Base-by-base conservation (phyloP, 805 yeast species). In the Vanderwaltozyma yarrowii region DNA sequence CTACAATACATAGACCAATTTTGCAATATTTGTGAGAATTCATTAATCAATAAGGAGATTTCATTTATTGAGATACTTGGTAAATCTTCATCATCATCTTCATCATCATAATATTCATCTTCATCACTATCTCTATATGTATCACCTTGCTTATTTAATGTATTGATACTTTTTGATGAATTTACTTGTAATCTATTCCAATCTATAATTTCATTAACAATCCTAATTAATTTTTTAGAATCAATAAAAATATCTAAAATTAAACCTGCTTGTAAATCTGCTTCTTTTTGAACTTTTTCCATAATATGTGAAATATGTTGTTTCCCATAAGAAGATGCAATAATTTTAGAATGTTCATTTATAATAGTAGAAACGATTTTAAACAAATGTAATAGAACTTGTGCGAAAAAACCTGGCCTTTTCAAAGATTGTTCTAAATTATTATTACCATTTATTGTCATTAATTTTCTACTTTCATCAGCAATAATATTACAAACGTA, bases 261-360 rank as follows among this genome's bases (percentile, higher is more conserved):
- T 32, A 92, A 66, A 1, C 94, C 94, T 19, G 89, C 80, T 54
- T 92, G 98, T n/a, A 88, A 69, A 54, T 92, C 98, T 23, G 92
- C 79, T 54, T 92, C 98, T 35, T 73, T 66, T 60, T 89, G 95
- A 24, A 92, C 79, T 35, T 74, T 73, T 15, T 72, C 74, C 47
- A 88, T 69, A 9, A 89, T 87, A 25, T 70, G 69, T 3, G 70
- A 62, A 67, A 88, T 77, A 13, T 78, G 77, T 9, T 62, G 45
- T 4, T 46, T 43, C 15, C 89, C 94, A 53, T 92, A 92, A 53
- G 78, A 80, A 35, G 69, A 69, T 30, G 70, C 73, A 20, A 92
- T 86, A 29, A 92, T 71, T 10, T 78, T 80, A 0, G 92, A 75
- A 56, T 92, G 97, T 52, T 87, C 96, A 32, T 78, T 77, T 17